Evolutionary conservation across 306 rosid species (phyloP).

Genomic region (Medicago lupulina): DNA sequence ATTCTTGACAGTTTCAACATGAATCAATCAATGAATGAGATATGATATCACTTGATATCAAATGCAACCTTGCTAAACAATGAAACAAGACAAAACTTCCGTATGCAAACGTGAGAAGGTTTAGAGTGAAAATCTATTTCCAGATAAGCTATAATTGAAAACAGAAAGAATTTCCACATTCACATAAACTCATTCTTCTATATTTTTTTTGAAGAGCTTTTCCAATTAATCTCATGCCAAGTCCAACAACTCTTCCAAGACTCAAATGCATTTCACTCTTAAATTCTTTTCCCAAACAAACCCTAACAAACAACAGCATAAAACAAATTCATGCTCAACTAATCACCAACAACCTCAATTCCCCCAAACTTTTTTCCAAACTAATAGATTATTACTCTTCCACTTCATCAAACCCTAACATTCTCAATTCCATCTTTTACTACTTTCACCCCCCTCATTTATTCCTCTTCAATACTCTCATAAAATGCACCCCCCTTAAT

Average conservation of each 20-base stretch:
- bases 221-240: neutral
- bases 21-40: no score
- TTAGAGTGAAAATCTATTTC: no score
- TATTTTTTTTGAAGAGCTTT: neutral
- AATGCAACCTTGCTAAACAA: no score
- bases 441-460: neutral
- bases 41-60: no score
- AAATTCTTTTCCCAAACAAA: conserved; percentile 9
- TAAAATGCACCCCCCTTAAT: neutral
- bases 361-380: neutral
- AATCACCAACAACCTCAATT: neutral
- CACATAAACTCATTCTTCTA: no score
- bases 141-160: no score
- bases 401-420: neutral
- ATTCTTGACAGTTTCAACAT: no score
- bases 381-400: neutral
- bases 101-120: no score
- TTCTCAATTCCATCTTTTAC: neutral
- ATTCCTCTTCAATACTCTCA: neutral
- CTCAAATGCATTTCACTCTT: conserved; percentile 12
- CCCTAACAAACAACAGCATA: neutral
- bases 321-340: conserved; percentile 13
- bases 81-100: no score
- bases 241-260: conserved; percentile 5
- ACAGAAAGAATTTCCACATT: no score